Percentiles rank a stretch among this genome's conserved stretches.
Conservation (phyloP, 805 yeast genomes). For the Jamesozyma rosinii region DNA sequence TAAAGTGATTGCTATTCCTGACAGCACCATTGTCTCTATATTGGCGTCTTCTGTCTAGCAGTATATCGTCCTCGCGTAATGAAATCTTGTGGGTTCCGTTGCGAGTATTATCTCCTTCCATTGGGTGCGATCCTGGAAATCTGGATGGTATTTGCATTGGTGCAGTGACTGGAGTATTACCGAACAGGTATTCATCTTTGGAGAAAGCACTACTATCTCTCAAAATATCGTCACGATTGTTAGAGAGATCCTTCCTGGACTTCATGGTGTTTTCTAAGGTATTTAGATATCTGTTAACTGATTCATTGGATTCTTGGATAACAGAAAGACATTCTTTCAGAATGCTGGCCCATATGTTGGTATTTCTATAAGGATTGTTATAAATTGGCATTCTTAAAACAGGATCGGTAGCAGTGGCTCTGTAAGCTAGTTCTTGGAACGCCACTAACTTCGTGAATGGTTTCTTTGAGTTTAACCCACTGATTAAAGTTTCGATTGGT, state of each 20-base stretch:
- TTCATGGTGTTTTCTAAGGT: slow-evolving; percentile 12
- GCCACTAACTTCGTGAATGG: slow-evolving; percentile 53
- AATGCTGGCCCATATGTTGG: slow-evolving; percentile 48
- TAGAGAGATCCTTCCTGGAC: not conserved
- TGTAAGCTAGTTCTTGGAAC: slow-evolving; percentile 63
- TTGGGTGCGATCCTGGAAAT: slow-evolving; percentile 15
- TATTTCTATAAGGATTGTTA: slow-evolving; percentile 38
- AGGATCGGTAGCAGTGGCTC: slow-evolving; percentile 42
- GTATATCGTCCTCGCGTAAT: slow-evolving; percentile 18
- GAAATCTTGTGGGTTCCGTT: slow-evolving; percentile 11
- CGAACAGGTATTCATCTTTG: slow-evolving; percentile 26
- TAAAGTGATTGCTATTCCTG: not conserved
- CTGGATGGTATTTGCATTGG: slow-evolving; percentile 3
- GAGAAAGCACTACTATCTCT: not conserved
- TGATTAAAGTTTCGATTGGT: slow-evolving; percentile 53
- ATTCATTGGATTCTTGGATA: slow-evolving; percentile 40
- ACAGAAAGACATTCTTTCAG: slow-evolving; percentile 51
- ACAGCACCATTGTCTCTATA: not conserved
- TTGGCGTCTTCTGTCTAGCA: slow-evolving; percentile 6
- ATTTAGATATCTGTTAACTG: slow-evolving; percentile 23
- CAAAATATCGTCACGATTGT: not conserved
- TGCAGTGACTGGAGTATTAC: slow-evolving; percentile 25
- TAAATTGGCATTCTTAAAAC: slow-evolving; percentile 48
- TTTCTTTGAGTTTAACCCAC: slow-evolving; percentile 49
- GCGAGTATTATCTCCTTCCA: not conserved